Evolutionary conservation across 352 stramenopile species (phyloP), one percentile per base, ranked within the genome.

Genomic region (Pseudoperonospora humuli): DNA sequence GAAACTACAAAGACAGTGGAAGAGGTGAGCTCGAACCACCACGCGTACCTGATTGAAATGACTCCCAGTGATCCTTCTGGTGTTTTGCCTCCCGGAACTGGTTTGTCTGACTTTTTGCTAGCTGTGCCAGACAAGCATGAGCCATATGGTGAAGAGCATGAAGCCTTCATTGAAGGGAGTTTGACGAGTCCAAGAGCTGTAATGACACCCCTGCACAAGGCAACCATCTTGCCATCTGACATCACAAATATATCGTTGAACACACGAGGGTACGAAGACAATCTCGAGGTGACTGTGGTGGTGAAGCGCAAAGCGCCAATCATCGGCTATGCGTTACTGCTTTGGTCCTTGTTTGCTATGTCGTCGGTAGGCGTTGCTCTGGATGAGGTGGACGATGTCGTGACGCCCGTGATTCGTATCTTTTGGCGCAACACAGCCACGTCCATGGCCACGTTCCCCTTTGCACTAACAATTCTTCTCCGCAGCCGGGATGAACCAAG

Each of bases 401-500:
- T 80, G 6, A 47, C 57, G 1, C 77, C 85, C 9, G 39, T 86
- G 26, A 68, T 95, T 58, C 93, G 93, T 48, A 72, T 95, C 21
- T 84, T 88, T 17, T 96, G 86, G 86, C 67, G 80, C 14, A 83
- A 91, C 45, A 79, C 46, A 21, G 75, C 65, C 14, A 92, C 84
- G 8, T 71, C 57, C 6, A 48, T 89, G 15, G 54, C 70, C 23
- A 75, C 85, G 4, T 52, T 80, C 18, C 60, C 71, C 2, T 54
- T 89, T 3, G 59, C 60, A 34, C 33, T 76, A 23, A 50, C 57
- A 23, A 61, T 76, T 29, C 43, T 82, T 23, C 51, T 62, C 19
- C 59, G 62, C 7, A 54, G 64, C 19, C 24, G 34, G 13, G 53
- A 61, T 11, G 47, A 58, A 8, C 65, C 66, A 3, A 26, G 28